Percentiles rank a stretch among this genome's conserved stretches.
These are phyloP conservation scores for Coemansia sp. DNA, from an alignment of 192 early-diverging fungal species.

Conservation along the genomic window DNA sequence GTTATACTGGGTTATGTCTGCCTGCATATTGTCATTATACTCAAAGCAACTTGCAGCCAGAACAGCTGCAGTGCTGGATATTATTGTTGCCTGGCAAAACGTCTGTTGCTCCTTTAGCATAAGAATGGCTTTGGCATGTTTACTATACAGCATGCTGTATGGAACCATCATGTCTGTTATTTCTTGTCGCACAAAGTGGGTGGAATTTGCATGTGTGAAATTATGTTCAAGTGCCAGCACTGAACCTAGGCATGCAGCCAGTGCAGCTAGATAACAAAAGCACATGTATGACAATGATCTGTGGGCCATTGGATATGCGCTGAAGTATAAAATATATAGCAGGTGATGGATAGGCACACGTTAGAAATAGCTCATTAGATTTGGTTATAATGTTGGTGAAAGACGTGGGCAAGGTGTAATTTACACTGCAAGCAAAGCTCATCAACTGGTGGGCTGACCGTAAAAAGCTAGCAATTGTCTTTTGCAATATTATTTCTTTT, in stretches of 20 bases:
- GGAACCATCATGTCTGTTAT: neutral
- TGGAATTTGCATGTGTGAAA: neutral
- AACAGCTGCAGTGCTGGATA: slow-evolving; percentile 1
- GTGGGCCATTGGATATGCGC: too few species aligned
- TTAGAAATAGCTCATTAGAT: too few species aligned
- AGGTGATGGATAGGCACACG: too few species aligned
- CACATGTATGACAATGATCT: too few species aligned
- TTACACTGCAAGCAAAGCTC: too few species aligned
- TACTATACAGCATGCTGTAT: neutral
- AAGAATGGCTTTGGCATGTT: slow-evolving; percentile 3
- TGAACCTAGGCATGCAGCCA: too few species aligned
- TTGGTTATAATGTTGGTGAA: too few species aligned
- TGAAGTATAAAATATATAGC: too few species aligned
- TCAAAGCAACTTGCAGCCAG: slow-evolving; percentile 12
- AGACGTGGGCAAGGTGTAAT: too few species aligned
- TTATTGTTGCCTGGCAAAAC: neutral
- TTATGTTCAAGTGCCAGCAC: too few species aligned
- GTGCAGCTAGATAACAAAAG: too few species aligned
- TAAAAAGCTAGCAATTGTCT: neutral
- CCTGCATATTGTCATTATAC: neutral
- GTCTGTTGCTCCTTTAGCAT: slow-evolving; percentile 4
- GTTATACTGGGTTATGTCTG: neutral
- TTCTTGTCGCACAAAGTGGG: neutral
- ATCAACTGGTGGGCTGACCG: too few species aligned
- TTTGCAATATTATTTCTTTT: neutral